Evolutionary conservation across 495 filamentous ascomycete species (phyloP), one percentile per base, ranked within the genome.

Genomic region (Saxophila tyrrhenica): DNA sequence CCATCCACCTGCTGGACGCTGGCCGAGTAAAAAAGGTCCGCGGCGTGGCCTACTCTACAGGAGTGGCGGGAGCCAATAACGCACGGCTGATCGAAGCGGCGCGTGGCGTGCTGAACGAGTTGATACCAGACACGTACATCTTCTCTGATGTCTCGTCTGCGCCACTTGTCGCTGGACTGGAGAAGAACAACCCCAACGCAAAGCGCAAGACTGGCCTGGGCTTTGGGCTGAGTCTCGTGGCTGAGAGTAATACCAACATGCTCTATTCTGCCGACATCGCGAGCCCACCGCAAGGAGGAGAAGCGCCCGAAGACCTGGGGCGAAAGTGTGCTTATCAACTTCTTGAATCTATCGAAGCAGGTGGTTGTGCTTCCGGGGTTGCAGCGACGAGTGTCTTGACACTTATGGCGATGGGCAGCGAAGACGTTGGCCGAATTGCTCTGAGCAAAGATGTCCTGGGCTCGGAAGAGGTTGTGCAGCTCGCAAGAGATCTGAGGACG

Each of bases 381-480:
- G 85, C 86, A 1, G 79, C 79, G 3, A 69, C 77, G 3, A 87
- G 82, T 0, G 76, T 94, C 68, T 65, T 97, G 21, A 87, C 79
- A 23, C 73, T 97, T 39, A 99, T 99, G 94, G 89, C 88, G 25
- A 96, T 99, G 92, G 91, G 94, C 1, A 77, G 77, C 0, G 82
- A 84, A 58, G 82, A 85, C 65, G 81, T 85, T 50, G 82, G 82
- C n/a, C 70, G 82, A 25, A 51, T 85, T 53, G 72, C 76, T 49
- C 52, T 86, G 39, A 82, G 81, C n/a, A 82, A 81, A 55, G 85
- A 89, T 17, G 83, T 95, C 2, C 64, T 96, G 42, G 89, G 82
- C 2, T 82, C 78, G 21, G 87, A 94, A 64, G 81, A 85, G 58
- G 68, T 87, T 22, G 78, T 99, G 62, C 78, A 80, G 39, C 70